These are phyloP conservation scores for Eimeria tenella DNA, from an alignment of 169 alveolate genomes.

Conservation along the genomic window DNA sequence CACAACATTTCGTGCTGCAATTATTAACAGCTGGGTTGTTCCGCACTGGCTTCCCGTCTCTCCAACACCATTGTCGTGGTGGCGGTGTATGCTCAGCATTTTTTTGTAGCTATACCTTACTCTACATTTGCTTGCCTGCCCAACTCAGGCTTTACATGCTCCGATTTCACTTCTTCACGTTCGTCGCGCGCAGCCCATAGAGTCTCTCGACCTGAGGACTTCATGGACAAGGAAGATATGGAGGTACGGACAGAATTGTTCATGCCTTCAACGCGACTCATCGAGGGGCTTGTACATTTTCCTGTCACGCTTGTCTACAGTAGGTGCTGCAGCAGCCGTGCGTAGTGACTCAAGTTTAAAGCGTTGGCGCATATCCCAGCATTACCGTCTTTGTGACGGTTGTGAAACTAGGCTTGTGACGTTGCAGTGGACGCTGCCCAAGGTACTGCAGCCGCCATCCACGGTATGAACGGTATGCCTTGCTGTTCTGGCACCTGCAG, in stretches of 20 bases:
- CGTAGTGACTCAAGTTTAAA: too few species aligned
- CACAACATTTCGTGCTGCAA: background rate
- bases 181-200: background rate
- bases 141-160: background rate
- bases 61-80: background rate
- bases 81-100: background rate
- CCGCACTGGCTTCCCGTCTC: background rate
- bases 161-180: background rate
- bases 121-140: too few species aligned
- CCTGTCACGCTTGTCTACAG: too few species aligned
- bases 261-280: background rate
- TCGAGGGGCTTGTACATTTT: too few species aligned
- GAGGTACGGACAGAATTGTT: background rate
- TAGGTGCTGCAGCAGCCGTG: too few species aligned
- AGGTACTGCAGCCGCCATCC: too few species aligned
- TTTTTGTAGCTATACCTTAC: too few species aligned
- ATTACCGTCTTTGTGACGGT: too few species aligned
- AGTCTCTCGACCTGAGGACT: slow-evolving; percentile 29
- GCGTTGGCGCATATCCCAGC: too few species aligned
- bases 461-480: too few species aligned
- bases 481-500: background rate
- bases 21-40: background rate
- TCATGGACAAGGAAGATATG: slow-evolving; percentile 58
- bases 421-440: too few species aligned
- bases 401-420: too few species aligned